phyloP scores from a whole-genome alignment of 2,329 filamentous ascomycete species.

The Geoglossum cookeanum region DNA sequence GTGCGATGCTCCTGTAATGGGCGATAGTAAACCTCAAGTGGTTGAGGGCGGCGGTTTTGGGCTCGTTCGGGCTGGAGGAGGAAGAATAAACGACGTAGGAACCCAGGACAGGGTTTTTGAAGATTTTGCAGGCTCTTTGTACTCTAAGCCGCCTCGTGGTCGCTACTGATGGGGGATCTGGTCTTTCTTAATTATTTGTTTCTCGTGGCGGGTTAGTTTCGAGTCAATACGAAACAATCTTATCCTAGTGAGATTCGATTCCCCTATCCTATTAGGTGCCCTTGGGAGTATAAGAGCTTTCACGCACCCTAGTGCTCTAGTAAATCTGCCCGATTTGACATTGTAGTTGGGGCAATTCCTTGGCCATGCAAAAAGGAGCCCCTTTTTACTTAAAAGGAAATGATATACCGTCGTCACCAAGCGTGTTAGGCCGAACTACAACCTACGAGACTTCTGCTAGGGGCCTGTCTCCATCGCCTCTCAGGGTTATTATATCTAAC shows the following conservation, averaged over 20 bases:
- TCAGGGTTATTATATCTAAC: no score
- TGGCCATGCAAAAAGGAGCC: no score
- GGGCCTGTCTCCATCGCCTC: no score
- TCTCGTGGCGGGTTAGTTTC: neutral
- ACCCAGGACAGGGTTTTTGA: neutral
- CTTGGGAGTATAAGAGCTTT: no score
- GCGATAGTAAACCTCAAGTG: neutral
- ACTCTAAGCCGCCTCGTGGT: neutral
- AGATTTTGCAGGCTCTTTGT: neutral
- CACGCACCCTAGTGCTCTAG: no score
- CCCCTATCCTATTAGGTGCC: no score
- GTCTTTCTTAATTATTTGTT: neutral
- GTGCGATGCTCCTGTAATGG: neutral
- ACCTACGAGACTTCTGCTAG: no score
- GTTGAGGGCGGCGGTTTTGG: neutral
- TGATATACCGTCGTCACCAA: no score
- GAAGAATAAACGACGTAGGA: neutral
- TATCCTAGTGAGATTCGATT: neutral
- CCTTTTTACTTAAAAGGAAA: no score
- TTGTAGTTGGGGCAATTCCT: no score
- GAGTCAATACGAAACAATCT: neutral
- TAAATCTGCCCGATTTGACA: no score
- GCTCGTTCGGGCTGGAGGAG: neutral
- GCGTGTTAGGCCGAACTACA: no score
- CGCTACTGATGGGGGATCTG: neutral